Evolutionary conservation across 345 rosid species (phyloP).

Genomic region (Psidium guajava): DNA sequence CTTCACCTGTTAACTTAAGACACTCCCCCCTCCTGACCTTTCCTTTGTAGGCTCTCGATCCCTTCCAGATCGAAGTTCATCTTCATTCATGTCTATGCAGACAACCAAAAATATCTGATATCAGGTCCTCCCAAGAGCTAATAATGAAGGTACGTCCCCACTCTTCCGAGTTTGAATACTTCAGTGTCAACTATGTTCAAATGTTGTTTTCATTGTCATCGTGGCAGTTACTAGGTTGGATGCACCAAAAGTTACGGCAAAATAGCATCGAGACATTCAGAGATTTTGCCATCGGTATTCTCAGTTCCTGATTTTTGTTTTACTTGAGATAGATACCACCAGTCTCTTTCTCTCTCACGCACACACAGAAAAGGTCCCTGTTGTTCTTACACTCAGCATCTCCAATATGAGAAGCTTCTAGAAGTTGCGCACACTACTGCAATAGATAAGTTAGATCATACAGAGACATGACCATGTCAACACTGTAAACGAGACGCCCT

Average conservation of each 20-base stretch:
- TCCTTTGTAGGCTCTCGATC: not conserved
- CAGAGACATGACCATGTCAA: not conserved
- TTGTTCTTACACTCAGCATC: not conserved
- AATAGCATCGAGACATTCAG: conserved; percentile 40
- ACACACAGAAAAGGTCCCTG: not conserved
- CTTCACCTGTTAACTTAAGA: not conserved
- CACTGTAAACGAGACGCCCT: not conserved
- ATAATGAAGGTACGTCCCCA: conserved; percentile 59
- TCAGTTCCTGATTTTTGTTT: not conserved
- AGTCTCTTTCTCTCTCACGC: not conserved
- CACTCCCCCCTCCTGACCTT: not conserved
- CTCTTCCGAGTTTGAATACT: conserved; percentile 6
- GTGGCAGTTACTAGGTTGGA: conserved; percentile 79
- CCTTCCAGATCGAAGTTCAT: conserved; percentile 5
- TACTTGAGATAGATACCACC: not conserved
- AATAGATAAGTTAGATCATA: not conserved
- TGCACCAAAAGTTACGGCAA: conserved; percentile 47
- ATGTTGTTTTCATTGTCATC: conserved; percentile 16
- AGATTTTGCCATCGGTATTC: conserved; percentile 54
- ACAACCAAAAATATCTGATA: conserved; percentile 19
- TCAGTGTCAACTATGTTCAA: conserved; percentile 7
- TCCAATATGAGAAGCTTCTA: not conserved
- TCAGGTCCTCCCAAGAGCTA: conserved; percentile 15
- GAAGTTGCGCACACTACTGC: not conserved
- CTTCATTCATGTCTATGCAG: conserved; percentile 16